Conservation (phyloP, 805 yeast genomes). For the Metschnikowia reukaufii region DNA sequence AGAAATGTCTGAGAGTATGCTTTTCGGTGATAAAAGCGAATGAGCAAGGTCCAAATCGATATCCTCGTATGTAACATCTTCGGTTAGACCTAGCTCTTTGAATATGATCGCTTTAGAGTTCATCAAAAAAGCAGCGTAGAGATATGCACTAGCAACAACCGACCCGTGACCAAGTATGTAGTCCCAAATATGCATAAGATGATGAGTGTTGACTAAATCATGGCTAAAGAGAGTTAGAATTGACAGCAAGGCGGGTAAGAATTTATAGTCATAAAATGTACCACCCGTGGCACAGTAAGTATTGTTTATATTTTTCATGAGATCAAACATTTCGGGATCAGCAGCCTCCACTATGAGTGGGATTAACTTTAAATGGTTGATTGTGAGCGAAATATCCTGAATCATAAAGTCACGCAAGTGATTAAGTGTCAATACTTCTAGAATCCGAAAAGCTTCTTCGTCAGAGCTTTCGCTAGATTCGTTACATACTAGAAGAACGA, state of each 20-base stretch:
- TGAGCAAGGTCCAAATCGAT: constrained; percentile 39
- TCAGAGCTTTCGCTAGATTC: constrained; percentile 19
- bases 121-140: constrained; percentile 59
- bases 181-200: constrained; percentile 67
- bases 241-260: constrained; percentile 66
- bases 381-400: constrained; percentile 61
- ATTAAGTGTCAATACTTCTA: constrained; percentile 56
- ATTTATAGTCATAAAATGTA: constrained; percentile 34
- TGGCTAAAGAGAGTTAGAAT: constrained; percentile 79
- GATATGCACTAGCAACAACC: constrained; percentile 52
- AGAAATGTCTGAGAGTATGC: constrained; percentile 27
- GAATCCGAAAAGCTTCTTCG: constrained; percentile 40
- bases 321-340: constrained; percentile 47
- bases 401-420: constrained; percentile 87
- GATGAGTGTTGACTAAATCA: constrained; percentile 51
- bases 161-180: constrained; percentile 58
- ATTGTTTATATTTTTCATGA: constrained; percentile 39
- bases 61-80: constrained; percentile 10
- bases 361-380: constrained; percentile 63
- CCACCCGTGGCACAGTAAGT: constrained; percentile 28
- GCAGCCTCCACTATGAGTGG: constrained; percentile 55
- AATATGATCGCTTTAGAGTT: constrained; percentile 46
- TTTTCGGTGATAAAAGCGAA: constrained; percentile 33
- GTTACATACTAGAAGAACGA: constrained; percentile 55
- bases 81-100: constrained; percentile 18